Conservation (phyloP, 805 yeast genomes). For the Candida patagonica region DNA sequence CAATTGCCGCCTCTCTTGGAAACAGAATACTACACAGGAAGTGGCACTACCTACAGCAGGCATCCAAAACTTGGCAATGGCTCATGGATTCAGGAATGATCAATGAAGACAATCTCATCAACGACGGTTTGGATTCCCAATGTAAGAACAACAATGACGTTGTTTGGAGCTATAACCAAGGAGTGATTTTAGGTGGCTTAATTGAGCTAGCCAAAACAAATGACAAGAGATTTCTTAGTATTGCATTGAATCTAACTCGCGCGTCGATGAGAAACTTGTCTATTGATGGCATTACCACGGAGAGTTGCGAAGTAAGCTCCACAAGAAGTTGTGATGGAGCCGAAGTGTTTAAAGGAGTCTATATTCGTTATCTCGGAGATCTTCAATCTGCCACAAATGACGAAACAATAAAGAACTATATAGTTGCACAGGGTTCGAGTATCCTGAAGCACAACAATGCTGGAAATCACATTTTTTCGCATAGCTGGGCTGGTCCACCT, state of each 20-base stretch:
- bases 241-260: slow-evolving; percentile 7
- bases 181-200: slow-evolving; percentile 12
- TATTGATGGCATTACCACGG: slow-evolving; percentile 9
- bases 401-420: neutral
- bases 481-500: slow-evolving; percentile 1
- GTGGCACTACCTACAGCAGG: slow-evolving; percentile 10
- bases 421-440: neutral
- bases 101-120: slow-evolving; percentile 6
- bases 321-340: slow-evolving; percentile 10
- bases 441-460: neutral
- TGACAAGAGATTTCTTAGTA: slow-evolving; percentile 1
- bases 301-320: slow-evolving; percentile 6
- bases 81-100: slow-evolving; percentile 5
- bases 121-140: slow-evolving; percentile 9
- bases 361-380: slow-evolving; percentile 8
- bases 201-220: slow-evolving; percentile 9
- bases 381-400: neutral
- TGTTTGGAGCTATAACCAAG: slow-evolving; percentile 13
- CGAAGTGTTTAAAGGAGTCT: slow-evolving; percentile 10
- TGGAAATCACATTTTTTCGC: neutral
- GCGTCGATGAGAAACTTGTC: slow-evolving; percentile 6
- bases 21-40: slow-evolving; percentile 7
- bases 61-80: slow-evolving; percentile 10
- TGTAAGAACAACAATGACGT: slow-evolving; percentile 7
- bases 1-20: slow-evolving; percentile 10